Evolutionary conservation across 768 basidiomycete species (phyloP), one percentile per base, ranked within the genome.

Genomic region (Dentipellis fragilis): DNA sequence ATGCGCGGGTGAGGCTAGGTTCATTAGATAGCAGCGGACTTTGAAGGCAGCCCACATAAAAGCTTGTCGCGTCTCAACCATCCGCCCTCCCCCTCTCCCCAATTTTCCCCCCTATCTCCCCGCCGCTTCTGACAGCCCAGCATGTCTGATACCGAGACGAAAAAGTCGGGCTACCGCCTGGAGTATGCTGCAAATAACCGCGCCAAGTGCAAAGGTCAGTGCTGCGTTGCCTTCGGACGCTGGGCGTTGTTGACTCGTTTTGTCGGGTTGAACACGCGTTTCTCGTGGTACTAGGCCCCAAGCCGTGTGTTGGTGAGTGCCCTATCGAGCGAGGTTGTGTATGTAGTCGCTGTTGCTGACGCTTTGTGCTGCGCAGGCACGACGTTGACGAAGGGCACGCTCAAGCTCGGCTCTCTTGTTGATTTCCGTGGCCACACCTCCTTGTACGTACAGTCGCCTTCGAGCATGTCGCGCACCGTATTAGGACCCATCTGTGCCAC

Each of bases 191-290:
- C 70, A 47, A 83, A 80, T 55, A 75, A 71, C 57, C 77, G 88
- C 57, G 75, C 87, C 37, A 87, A 87, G 72, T 91, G 88, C 73
- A 89, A 87, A 75, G 89, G 88, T 85, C n/a, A 19, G 42, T 19
- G n/a, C 42, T 45, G 58, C 52, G 75, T 68, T 50, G 50, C 17
- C 59, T 63, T 59, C 63, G 52, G n/a, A 61, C 54, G 54, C 47
- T 50, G 10, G 52, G 58, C 58, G 47, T 60, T 57, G 58, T 62
- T 65, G 53, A 67, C 56, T 58, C 62, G 59, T 62, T 61, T 60
- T 37, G 23, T 14, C 16, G 8, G 65, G 56, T 58, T 64, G 65
- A 62, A 54, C 58, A 49, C 48, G 58, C 50, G 57, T 61, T 66
- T 57, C 59, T 58, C 58, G 57, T 50, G 52, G 57, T 53, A 11